Percentiles rank a stretch among this genome's conserved stretches.
These are phyloP conservation scores for Boletus bicolor DNA, from an alignment of 768 basidiomycete genomes.

Conservation along the genomic window DNA sequence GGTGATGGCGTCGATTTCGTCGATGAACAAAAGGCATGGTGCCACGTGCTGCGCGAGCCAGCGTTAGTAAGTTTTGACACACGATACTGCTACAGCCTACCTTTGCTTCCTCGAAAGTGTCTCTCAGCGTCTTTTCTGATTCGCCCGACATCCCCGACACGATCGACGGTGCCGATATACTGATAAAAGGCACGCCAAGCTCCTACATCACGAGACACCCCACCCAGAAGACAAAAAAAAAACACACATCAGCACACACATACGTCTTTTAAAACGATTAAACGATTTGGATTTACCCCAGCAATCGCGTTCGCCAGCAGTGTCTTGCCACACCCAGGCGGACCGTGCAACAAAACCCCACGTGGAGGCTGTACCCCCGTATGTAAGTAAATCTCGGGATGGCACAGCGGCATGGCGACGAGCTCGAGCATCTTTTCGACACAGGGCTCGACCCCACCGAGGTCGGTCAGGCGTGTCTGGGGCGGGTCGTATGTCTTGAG, in stretches of 20 bases:
- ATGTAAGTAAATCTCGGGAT: conserved; percentile 93
- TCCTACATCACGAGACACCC: conserved; percentile 49
- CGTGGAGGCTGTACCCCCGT: conserved; percentile 91
- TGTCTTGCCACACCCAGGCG: conserved; percentile 97
- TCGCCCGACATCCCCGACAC: conserved; percentile 99
- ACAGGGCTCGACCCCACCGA: conserved; percentile 84
- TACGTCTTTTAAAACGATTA: not conserved
- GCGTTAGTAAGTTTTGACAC: not conserved
- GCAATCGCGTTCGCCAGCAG: conserved; percentile 92
- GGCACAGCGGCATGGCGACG: conserved; percentile 92
- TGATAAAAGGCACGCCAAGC: conserved; percentile 89
- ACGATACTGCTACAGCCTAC: conserved; percentile 36
- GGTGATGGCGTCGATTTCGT: conserved; percentile 97
- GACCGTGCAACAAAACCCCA: conserved; percentile 91
- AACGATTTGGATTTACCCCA: conserved; percentile 56
- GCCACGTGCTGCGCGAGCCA: conserved; percentile 62
- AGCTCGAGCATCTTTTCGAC: conserved; percentile 93
- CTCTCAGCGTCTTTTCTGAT: conserved; percentile 92
- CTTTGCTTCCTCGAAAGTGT: conserved; percentile 97
- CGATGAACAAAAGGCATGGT: conserved; percentile 92
- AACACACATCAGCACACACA: not conserved
- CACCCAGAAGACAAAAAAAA: too few species aligned
- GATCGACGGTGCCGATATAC: conserved; percentile 90
- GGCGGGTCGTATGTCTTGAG: conserved; percentile 59
- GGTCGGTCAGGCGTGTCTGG: conserved; percentile 69